phyloP scores from a whole-genome alignment of 768 basidiomycete species.

The Baorangia bicolor region DNA sequence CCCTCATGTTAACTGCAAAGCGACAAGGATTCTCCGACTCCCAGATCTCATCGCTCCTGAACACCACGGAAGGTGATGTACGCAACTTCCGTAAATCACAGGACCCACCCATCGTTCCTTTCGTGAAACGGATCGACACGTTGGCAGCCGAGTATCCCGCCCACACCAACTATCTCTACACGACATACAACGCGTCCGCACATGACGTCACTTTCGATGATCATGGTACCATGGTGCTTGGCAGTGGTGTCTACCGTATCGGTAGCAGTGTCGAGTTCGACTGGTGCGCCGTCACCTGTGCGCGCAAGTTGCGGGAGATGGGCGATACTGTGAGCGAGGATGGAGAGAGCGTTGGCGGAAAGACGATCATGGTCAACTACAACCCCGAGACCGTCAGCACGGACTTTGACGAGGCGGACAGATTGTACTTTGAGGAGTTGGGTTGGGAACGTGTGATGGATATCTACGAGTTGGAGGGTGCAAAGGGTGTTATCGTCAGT shows the following conservation, averaged over 20 bases:
- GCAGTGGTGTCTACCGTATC: conserved; percentile 97
- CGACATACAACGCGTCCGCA: conserved; percentile 94
- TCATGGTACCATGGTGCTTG: conserved; percentile 98
- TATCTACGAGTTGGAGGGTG: conserved; percentile 94
- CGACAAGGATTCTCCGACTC: conserved; percentile 92
- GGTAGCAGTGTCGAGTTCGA: conserved; percentile 99
- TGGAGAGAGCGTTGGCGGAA: conserved; percentile 41
- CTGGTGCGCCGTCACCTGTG: conserved; percentile 99
- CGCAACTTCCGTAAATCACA: conserved; percentile 85
- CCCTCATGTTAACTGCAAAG: conserved; percentile 86
- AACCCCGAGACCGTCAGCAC: conserved; percentile 99
- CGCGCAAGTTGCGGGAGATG: conserved; percentile 86
- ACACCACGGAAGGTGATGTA: conserved; percentile 70
- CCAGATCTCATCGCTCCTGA: conserved; percentile 84
- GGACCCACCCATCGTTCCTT: conserved; percentile 75
- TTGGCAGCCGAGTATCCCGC: conserved; percentile 98
- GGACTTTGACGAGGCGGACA: conserved; percentile 99
- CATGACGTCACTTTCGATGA: conserved; percentile 97
- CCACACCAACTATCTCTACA: conserved; percentile 98
- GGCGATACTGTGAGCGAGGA: conserved; percentile 41
- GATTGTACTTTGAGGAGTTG: conserved; percentile 97
- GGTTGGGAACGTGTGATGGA: conserved; percentile 99
- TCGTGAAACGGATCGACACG: conserved; percentile 99
- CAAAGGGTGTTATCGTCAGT: conserved; percentile 92
- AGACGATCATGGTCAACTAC: conserved; percentile 99